phyloP scores from a whole-genome alignment of 2,329 filamentous ascomycete species.

The Nemania diffusa region DNA sequence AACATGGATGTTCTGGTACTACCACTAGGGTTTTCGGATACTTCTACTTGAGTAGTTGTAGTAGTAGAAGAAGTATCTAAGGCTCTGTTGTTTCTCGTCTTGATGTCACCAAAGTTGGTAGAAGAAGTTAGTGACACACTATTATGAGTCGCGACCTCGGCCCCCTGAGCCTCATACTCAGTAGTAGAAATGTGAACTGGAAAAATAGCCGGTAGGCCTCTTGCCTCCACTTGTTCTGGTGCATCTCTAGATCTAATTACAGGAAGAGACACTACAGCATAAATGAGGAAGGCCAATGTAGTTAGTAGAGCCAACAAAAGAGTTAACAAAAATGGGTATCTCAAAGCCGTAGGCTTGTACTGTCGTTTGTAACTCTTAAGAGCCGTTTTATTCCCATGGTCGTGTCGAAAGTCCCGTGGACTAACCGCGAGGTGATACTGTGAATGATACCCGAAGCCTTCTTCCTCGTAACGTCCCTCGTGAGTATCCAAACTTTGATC shows the following conservation, averaged over 20 bases:
- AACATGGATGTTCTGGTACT: too few species aligned
- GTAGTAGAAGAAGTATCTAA: conserved; percentile 1
- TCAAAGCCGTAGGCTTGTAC: conserved; percentile 29
- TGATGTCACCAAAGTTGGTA: background rate
- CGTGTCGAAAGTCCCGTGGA: background rate
- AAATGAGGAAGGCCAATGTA: conserved; percentile 17
- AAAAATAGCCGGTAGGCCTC: conserved; percentile 1
- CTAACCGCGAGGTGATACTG: conserved; percentile 11
- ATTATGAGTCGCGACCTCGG: background rate
- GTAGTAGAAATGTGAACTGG: background rate
- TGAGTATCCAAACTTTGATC: background rate
- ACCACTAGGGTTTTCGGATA: too few species aligned
- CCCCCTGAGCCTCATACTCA: background rate
- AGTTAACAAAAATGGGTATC: conserved; percentile 18
- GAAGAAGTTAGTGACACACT: too few species aligned
- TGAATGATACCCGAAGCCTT: conserved; percentile 19
- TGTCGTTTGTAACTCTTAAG: background rate
- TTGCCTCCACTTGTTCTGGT: background rate
- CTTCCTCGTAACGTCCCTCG: conserved; percentile 9
- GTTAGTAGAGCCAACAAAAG: conserved; percentile 12
- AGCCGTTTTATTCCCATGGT: background rate
- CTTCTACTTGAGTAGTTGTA: background rate
- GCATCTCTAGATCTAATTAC: background rate
- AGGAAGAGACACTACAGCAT: conserved; percentile 21
- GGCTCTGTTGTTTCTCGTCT: background rate